Conservation (phyloP, 225 moss, liverwort and hornwort species). For the Antitrichia curtipendula region DNA sequence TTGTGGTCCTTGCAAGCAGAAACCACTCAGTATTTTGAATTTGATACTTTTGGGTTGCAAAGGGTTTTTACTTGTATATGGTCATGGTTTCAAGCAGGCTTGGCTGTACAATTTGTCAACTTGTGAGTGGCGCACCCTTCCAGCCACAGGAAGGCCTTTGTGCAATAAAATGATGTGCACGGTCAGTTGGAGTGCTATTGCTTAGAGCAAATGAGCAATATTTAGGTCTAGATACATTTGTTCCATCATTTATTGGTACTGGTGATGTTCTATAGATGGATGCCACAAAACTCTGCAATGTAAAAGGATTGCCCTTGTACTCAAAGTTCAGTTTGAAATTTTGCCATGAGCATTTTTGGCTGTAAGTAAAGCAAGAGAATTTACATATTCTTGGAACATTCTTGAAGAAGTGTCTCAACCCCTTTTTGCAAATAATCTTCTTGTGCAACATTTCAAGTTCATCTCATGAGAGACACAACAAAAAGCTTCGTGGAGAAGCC, state of each 20-base stretch:
- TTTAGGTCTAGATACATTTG: no score
- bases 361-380: neutral
- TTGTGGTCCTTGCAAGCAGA: no score
- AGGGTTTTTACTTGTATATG: neutral
- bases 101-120: neutral
- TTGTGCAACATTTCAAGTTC: neutral
- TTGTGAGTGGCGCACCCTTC: neutral
- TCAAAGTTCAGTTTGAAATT: neutral
- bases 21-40: no score
- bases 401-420: neutral
- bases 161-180: fast-evolving
- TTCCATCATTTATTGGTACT: no score
- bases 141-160: fast-evolving
- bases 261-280: no score
- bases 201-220: no score
- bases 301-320: fast-evolving
- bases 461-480: neutral
- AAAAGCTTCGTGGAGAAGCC: neutral
- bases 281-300: neutral
- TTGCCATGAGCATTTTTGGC: neutral
- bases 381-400: neutral
- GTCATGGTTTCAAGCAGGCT: no score
- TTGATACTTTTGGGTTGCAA: no score
- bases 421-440: neutral
- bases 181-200: neutral